Evolutionary conservation across 2,329 filamentous ascomycete genomes (phyloP), one percentile per base, ranked within the genome.

Genomic region (Tolypocladium album): DNA sequence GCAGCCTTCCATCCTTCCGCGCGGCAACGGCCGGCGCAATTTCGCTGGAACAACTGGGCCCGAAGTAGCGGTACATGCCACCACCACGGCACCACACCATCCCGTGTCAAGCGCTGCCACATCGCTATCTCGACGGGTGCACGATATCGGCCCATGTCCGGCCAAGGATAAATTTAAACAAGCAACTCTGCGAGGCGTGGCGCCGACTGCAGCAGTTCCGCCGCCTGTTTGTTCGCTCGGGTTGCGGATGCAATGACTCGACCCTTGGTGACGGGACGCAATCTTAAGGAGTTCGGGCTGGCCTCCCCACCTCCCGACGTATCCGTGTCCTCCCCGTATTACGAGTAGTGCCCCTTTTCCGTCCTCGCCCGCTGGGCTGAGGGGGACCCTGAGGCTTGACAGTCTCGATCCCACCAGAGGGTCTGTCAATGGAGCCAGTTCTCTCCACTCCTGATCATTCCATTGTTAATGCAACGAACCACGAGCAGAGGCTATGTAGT

Each of bases 41-140:
- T 63, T 62, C 62, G 57, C 60, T 60, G 63, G 47, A 56, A 47
- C 34, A 57, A 24, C 17, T n/a, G 50, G 27, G 5, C 43, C 36
- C 45, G 31, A 67, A 56, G 65, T 67, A 64, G 64, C 60, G 62
- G 62, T 66, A 66, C 64, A 64, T 55, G 58, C 22, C 34, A 15
- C 36, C 36, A 13, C 36, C 36, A n/a, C 50, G 3, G 45, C 45
- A 50, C 45, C 45, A 38, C 45, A 22, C 34, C 36, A 31, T 22
- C 34, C 31, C 20, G 31, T 53, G 7, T 52, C 47, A 34, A 31
- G 27, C 9, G 8, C 47, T n/a, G 47, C 27, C 27, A 31, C 27
- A 17, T 27, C 47, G 20, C 47, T 11, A n/a, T 20, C 50, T 34
- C 3, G 27, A 36, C 50, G 27, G 27, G 13, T 34, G 27, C 27